Percentiles rank a stretch among this genome's conserved stretches.
Conservation (phyloP, 345 rosid species). For the Moringa oleifera region DNA sequence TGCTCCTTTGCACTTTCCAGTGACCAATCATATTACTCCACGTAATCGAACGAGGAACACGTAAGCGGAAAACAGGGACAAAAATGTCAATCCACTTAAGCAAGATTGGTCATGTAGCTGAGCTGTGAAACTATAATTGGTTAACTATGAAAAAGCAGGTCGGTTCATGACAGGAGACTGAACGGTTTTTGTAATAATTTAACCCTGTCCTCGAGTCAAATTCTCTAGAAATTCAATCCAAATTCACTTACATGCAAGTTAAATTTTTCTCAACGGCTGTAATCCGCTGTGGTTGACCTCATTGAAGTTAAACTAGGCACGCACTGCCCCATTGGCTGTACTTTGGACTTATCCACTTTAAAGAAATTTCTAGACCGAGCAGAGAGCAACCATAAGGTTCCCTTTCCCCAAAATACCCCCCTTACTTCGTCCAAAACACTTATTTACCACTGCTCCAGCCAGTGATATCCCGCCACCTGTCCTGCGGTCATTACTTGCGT, state of each 20-base stretch:
- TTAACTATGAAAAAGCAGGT: background rate
- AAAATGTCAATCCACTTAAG: background rate
- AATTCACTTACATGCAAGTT: constrained; percentile 47
- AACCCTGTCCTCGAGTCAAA: constrained; percentile 35
- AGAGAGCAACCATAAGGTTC: background rate
- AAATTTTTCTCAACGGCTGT: constrained; percentile 13
- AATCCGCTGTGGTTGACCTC: constrained; percentile 14
- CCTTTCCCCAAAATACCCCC: constrained; percentile 17
- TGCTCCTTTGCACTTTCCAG: constrained; percentile 19
- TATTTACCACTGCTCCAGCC: background rate
- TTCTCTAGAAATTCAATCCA: constrained; percentile 58
- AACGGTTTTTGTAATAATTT: constrained; percentile 22
- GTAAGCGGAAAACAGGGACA: background rate
- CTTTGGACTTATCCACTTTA: constrained; percentile 9
- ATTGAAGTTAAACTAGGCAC: too few relatives aligned
- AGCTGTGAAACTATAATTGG: constrained; percentile 28
- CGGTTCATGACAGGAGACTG: constrained; percentile 6
- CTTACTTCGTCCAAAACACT: too few relatives aligned
- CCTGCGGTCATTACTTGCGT: too few relatives aligned
- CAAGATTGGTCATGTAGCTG: background rate
- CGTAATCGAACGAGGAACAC: constrained; percentile 1
- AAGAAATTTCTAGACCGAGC: constrained; percentile 12
- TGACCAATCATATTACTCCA: constrained; percentile 19
- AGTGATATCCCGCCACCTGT: constrained; percentile 19
- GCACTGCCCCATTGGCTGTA: constrained; percentile 3